Percentiles rank a stretch among this genome's conserved stretches.
These are phyloP conservation scores for Dillenia turbinata DNA, from an alignment of 164 flowering plant genomes.

Conservation along the genomic window DNA sequence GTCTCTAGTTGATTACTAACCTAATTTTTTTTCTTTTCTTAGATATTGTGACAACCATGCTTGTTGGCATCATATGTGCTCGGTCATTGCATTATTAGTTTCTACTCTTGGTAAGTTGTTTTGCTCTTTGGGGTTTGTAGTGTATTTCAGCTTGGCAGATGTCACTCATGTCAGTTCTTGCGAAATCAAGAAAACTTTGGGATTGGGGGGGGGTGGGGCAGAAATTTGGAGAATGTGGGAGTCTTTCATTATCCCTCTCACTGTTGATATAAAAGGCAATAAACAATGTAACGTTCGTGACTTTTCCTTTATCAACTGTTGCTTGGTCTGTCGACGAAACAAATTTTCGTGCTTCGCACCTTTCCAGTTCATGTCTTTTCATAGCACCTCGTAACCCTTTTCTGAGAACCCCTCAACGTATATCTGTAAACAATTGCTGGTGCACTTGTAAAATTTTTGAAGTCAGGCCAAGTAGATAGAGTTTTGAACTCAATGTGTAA, in stretches of 20 bases:
- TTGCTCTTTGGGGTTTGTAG: not conserved
- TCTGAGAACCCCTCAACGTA: not conserved
- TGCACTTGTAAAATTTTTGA: too few relatives aligned
- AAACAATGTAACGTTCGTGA: not conserved
- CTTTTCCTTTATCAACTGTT: not conserved
- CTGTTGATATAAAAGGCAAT: not conserved
- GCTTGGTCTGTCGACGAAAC: too few relatives aligned
- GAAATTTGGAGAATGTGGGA: not conserved
- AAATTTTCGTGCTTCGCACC: too few relatives aligned
- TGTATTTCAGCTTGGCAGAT: too few relatives aligned
- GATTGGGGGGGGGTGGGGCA: not conserved
- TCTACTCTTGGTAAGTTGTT: conserved; percentile 78
- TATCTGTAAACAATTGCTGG: too few relatives aligned
- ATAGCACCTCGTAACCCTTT: not conserved
- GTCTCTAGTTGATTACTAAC: conserved; percentile 8
- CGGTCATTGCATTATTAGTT: conserved; percentile 93
- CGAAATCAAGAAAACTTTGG: not conserved
- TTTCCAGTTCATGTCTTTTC: not conserved
- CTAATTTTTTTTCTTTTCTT: conserved; percentile 11
- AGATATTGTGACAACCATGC: conserved; percentile 82
- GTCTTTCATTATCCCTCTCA: not conserved
- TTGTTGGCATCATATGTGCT: conserved; percentile 80
- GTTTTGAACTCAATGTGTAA: too few relatives aligned
- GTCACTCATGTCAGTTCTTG: not conserved
- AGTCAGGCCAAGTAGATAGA: too few relatives aligned